Evolutionary conservation across 2,329 filamentous ascomycete genomes (phyloP).

Genomic region (Trichocomaceae sp.): DNA sequence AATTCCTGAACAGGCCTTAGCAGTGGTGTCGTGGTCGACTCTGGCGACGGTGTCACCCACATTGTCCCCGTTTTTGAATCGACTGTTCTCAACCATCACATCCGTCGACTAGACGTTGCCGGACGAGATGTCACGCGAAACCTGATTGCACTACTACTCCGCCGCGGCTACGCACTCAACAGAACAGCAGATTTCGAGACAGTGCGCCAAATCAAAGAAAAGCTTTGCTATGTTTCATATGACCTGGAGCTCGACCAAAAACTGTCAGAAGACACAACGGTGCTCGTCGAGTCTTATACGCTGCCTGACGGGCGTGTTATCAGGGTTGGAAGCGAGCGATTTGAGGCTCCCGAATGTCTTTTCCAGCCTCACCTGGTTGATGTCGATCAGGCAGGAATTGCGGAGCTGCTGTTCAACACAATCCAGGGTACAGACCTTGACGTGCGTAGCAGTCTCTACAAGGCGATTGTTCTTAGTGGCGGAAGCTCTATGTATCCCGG

Average conservation of each 20-base stretch:
- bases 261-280: slow-evolving; percentile 93
- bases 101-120: slow-evolving; percentile 85
- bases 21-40: slow-evolving; percentile 96
- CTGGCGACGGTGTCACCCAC: slow-evolving; percentile 95
- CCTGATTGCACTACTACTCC: slow-evolving; percentile 86
- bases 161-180: slow-evolving; percentile 93
- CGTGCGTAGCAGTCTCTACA: slow-evolving; percentile 87
- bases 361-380: slow-evolving; percentile 98
- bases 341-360: slow-evolving; percentile 90
- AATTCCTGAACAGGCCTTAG: slow-evolving; percentile 58
- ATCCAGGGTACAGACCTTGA: slow-evolving; percentile 95
- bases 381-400: slow-evolving; percentile 93
- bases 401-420: slow-evolving; percentile 97
- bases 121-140: slow-evolving; percentile 98
- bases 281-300: slow-evolving; percentile 95
- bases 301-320: slow-evolving; percentile 94
- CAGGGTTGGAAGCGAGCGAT: slow-evolving; percentile 90
- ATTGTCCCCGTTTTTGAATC: slow-evolving; percentile 98
- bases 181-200: slow-evolving; percentile 98
- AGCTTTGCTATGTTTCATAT: slow-evolving; percentile 98
- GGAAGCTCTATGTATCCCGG: slow-evolving; percentile 99
- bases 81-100: slow-evolving; percentile 94
- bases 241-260: slow-evolving; percentile 94
- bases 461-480: slow-evolving; percentile 92
- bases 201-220: slow-evolving; percentile 98